Conservation (phyloP, 345 rosid genomes). For the Ceriops decandra region DNA sequence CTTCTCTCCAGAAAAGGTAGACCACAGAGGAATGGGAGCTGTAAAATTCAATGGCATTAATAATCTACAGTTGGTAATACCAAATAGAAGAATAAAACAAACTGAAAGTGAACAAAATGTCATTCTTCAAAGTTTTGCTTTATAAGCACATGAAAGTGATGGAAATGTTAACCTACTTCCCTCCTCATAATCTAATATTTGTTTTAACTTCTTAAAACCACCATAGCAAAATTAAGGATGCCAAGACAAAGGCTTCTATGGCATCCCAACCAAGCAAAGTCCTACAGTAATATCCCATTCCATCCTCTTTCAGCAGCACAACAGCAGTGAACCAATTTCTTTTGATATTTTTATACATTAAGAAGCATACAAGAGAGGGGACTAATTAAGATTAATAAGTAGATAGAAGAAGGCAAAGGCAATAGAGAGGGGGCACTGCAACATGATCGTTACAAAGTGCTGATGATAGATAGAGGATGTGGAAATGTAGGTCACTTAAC, state of each 20-base stretch:
- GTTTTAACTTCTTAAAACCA: conserved; percentile 8
- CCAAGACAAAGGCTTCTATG: not conserved
- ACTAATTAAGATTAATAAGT: not conserved
- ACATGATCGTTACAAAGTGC: not conserved
- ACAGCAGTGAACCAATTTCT: not conserved
- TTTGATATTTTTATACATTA: not conserved
- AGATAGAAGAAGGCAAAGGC: not conserved
- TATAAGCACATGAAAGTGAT: not conserved
- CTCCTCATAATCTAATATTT: not conserved
- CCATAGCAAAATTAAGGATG: not conserved
- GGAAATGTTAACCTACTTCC: not conserved
- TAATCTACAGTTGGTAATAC: not conserved
- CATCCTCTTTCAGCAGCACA: no score
- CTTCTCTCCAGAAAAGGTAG: conserved; percentile 83
- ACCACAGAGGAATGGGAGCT: conserved; percentile 93
- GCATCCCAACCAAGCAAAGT: not conserved
- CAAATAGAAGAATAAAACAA: not conserved
- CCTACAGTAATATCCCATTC: no score
- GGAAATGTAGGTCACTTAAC: conserved; percentile 31
- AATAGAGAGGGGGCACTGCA: not conserved
- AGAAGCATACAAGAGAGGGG: not conserved
- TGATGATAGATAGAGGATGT: not conserved
- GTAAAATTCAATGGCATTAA: conserved; percentile 15
- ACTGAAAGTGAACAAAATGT: not conserved
- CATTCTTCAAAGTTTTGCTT: not conserved